These are phyloP conservation scores for Colletotrichum kahawae DNA, from an alignment of 2,329 filamentous ascomycete genomes.

Conservation along the genomic window DNA sequence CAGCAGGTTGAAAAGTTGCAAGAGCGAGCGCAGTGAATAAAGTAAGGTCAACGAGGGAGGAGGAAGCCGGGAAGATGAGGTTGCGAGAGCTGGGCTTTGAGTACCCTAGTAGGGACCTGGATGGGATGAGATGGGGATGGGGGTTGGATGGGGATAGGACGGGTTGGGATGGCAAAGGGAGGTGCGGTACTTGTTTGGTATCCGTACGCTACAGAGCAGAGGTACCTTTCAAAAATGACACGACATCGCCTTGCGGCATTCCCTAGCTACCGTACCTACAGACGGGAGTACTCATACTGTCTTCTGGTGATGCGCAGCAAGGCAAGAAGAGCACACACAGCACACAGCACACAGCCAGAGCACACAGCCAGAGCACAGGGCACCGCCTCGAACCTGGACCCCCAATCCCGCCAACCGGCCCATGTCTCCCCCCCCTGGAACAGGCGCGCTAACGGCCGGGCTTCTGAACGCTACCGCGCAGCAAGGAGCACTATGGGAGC, in stretches of 20 bases:
- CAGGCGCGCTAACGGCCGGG: slow-evolving; percentile 2
- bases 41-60: neutral
- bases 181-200: neutral
- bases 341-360: neutral
- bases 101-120: neutral
- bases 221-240: slow-evolving; percentile 10
- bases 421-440: neutral
- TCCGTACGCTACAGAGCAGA: neutral
- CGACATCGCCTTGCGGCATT: slow-evolving; percentile 3
- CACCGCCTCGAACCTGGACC: neutral
- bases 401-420: neutral
- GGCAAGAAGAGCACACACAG: neutral
- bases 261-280: neutral
- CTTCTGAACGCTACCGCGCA: neutral
- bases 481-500: neutral
- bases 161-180: neutral
- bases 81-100: neutral
- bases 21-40: slow-evolving; percentile 15
- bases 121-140: neutral
- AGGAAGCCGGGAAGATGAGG: neutral
- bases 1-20: neutral
- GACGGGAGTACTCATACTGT: no score
- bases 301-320: neutral
- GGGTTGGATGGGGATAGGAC: neutral
- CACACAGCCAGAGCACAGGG: neutral